These are phyloP conservation scores for Pestalotiopsis sp. DNA, from an alignment of 2,329 filamentous ascomycete species.

Conservation along the genomic window DNA sequence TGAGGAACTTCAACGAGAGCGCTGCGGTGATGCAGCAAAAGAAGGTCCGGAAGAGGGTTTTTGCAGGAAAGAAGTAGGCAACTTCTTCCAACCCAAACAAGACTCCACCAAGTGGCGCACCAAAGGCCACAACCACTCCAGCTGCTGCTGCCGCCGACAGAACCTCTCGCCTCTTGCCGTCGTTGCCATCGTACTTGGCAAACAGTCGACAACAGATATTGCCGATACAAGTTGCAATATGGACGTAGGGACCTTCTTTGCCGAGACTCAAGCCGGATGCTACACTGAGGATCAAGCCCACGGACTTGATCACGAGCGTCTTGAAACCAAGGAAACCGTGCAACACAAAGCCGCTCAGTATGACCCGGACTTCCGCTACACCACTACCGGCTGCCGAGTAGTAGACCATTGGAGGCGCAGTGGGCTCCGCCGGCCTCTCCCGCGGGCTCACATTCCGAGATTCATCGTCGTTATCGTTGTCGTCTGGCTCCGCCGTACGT, in stretches of 20 bases:
- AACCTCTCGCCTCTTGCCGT: slow-evolving; percentile 90
- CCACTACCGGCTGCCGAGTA: slow-evolving; percentile 96
- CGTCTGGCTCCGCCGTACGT: slow-evolving; percentile 39
- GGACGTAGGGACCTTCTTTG: slow-evolving; percentile 96
- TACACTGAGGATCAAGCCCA: slow-evolving; percentile 84
- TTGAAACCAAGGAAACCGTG: slow-evolving; percentile 92
- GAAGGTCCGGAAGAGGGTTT: slow-evolving; percentile 95
- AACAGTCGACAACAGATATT: slow-evolving; percentile 97
- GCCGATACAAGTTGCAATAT: slow-evolving; percentile 92
- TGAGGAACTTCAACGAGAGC: slow-evolving; percentile 88
- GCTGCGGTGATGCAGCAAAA: slow-evolving; percentile 97
- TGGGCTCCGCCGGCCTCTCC: slow-evolving; percentile 21
- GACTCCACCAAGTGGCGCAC: slow-evolving; percentile 83
- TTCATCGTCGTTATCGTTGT: slow-evolving; percentile 44
- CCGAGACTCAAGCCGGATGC: slow-evolving; percentile 91
- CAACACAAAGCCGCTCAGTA: slow-evolving; percentile 95
- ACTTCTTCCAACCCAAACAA: slow-evolving; percentile 95
- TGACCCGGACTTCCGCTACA: slow-evolving; percentile 95
- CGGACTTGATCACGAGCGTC: slow-evolving; percentile 83
- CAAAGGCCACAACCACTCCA: slow-evolving; percentile 92
- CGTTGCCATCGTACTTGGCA: slow-evolving; percentile 89
- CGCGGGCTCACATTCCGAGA: slow-evolving; percentile 41
- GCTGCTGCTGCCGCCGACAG: slow-evolving; percentile 91
- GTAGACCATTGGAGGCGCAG: slow-evolving; percentile 78
- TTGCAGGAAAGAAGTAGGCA: slow-evolving; percentile 95